A percentile compares a stretch with the other conserved stretches of the same genome.
phyloP scores from a whole-genome alignment of 2,329 filamentous ascomycete species.

The Helotiales sp. region DNA sequence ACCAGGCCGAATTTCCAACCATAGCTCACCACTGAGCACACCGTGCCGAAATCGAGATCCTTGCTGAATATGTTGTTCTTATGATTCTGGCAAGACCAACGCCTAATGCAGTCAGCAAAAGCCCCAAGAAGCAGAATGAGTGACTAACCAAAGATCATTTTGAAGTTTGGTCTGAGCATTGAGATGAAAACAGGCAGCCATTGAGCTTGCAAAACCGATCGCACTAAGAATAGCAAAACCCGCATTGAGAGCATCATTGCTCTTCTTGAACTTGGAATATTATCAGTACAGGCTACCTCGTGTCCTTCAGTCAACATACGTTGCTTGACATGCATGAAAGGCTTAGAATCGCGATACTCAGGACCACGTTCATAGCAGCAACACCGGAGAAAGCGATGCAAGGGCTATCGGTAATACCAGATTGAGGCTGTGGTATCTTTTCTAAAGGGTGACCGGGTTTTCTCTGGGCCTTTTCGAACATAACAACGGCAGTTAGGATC shows the following conservation, averaged over 20 bases:
- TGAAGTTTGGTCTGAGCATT: slow-evolving; percentile 13
- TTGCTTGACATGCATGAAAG: slow-evolving; percentile 22
- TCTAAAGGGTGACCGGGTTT: slow-evolving; percentile 13
- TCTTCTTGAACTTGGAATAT: slow-evolving; percentile 19
- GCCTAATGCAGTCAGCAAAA: slow-evolving; percentile 11
- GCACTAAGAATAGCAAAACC: slow-evolving; percentile 21
- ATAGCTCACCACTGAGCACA: slow-evolving; percentile 21
- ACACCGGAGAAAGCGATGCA: slow-evolving; percentile 18
- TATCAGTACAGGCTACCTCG: neutral
- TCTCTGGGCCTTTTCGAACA: slow-evolving; percentile 18
- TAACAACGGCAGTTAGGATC: slow-evolving; percentile 19
- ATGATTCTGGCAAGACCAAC: slow-evolving; percentile 25
- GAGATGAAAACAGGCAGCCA: slow-evolving; percentile 22
- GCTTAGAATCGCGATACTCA: slow-evolving; percentile 14
- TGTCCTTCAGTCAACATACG: slow-evolving; percentile 5
- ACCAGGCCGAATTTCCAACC: slow-evolving; percentile 26
- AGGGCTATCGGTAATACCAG: slow-evolving; percentile 19
- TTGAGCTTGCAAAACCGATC: slow-evolving; percentile 21
- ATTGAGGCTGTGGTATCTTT: slow-evolving; percentile 5
- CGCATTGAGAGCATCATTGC: slow-evolving; percentile 17
- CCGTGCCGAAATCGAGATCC: slow-evolving; percentile 20
- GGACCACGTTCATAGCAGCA: slow-evolving; percentile 18
- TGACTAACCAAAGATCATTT: slow-evolving; percentile 20
- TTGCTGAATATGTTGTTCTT: slow-evolving; percentile 17
- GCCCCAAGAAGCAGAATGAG: neutral